Conservation (phyloP, 2,329 filamentous ascomycete genomes). For the Beauveria sp. region DNA sequence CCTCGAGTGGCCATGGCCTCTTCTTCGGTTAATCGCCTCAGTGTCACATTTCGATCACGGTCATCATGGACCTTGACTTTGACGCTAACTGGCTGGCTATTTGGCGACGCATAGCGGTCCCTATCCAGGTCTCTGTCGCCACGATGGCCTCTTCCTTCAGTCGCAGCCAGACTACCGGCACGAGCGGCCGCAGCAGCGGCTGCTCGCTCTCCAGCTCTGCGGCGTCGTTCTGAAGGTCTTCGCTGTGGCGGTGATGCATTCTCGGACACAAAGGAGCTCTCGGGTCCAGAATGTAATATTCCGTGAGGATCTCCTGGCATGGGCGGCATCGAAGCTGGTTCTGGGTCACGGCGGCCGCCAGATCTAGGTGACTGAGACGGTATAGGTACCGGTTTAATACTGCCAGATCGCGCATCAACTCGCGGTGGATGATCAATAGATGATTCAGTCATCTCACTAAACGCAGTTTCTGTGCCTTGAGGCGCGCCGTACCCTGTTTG, state of each 20-base stretch:
- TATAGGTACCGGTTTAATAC: neutral
- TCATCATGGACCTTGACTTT: constrained; percentile 55
- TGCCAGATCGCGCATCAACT: constrained; percentile 12
- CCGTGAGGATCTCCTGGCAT: constrained; percentile 48
- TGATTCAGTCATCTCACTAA: constrained; percentile 30
- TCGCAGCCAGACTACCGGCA: constrained; percentile 39
- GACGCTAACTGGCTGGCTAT: constrained; percentile 45
- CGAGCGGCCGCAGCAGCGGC: constrained; percentile 40
- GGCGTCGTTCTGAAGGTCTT: constrained; percentile 38
- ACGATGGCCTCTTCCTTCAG: constrained; percentile 33
- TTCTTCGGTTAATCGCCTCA: constrained; percentile 53
- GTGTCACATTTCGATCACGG: constrained; percentile 51
- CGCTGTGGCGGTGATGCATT: constrained; percentile 32
- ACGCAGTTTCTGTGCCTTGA: constrained; percentile 19
- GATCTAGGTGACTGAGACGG: constrained; percentile 21
- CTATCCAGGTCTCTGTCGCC: constrained; percentile 29
- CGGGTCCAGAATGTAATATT: constrained; percentile 24
- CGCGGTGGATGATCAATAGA: constrained; percentile 21
- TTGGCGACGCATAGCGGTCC: constrained; percentile 32
- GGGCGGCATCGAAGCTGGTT: constrained; percentile 41
- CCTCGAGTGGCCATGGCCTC: constrained; percentile 41
- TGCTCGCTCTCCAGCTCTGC: constrained; percentile 34
- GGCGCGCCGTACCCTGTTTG: constrained; percentile 22
- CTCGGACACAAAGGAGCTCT: constrained; percentile 23
- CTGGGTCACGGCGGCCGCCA: constrained; percentile 25